Percentiles rank a stretch among this genome's conserved stretches.
Evolutionary conservation across 1,284 basidiomycete species (phyloP).

Genomic region (Phlebopus sp.): DNA sequence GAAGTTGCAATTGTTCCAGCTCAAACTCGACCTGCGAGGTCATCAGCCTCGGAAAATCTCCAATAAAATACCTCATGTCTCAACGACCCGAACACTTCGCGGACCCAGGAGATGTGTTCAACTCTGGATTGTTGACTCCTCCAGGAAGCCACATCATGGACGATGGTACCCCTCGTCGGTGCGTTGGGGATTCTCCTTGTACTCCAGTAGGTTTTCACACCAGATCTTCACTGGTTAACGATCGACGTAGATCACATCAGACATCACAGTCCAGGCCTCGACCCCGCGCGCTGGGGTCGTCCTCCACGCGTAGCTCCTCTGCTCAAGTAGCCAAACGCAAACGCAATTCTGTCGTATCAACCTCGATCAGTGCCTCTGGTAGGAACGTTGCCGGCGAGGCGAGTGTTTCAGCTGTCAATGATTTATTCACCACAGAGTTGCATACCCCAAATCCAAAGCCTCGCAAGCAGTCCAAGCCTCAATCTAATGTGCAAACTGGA

Average conservation of each 20-base stretch:
- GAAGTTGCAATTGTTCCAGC: too few relatives aligned
- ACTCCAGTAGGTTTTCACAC: background rate
- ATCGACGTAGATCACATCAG: background rate
- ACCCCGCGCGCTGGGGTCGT: background rate
- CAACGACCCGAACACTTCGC: background rate
- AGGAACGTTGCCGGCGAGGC: too few relatives aligned
- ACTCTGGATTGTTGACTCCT: slow-evolving; percentile 6
- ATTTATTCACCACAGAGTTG: background rate
- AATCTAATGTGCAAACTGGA: slow-evolving; percentile 3
- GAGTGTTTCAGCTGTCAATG: background rate
- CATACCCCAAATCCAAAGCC: slow-evolving; percentile 58
- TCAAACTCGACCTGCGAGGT: too few relatives aligned
- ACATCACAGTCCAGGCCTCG: background rate
- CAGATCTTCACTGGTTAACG: background rate
- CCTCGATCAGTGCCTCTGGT: background rate
- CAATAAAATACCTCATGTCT: slow-evolving; percentile 4
- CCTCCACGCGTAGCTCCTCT: background rate
- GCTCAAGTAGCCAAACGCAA: slow-evolving; percentile 1
- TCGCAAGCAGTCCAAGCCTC: slow-evolving; percentile 46
- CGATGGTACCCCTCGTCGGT: background rate
- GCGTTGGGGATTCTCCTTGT: background rate
- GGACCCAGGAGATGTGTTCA: slow-evolving; percentile 1
- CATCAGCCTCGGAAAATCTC: background rate
- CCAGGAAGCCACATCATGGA: slow-evolving; percentile 5
- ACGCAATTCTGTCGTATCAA: background rate